phyloP scores from a whole-genome alignment of 1,284 basidiomycete species.

The Malassezia dermatis region DNA sequence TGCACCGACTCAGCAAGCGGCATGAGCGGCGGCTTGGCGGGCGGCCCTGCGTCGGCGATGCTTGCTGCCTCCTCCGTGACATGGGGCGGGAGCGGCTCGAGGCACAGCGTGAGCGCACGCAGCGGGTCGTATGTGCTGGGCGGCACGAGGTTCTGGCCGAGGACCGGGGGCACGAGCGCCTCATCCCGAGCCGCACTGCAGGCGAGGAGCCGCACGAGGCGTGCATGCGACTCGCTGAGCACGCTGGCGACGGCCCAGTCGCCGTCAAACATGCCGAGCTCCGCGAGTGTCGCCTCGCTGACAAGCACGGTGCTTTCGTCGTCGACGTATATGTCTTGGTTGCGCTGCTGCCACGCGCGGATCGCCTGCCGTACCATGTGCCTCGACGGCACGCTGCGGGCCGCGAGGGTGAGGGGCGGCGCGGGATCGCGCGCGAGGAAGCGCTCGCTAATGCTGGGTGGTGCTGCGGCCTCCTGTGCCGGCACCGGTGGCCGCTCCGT shows the following conservation, averaged over 20 bases:
- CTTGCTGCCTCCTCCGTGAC: neutral
- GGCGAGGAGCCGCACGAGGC: constrained; percentile 26
- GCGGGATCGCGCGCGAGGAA: constrained; percentile 32
- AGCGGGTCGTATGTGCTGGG: constrained; percentile 17
- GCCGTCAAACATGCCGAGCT: constrained; percentile 66
- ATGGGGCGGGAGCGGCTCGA: constrained; percentile 19
- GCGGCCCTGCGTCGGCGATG: neutral
- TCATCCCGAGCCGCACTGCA: neutral
- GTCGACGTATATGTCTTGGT: constrained; percentile 29
- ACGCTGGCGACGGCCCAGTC: constrained; percentile 64
- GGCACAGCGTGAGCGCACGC: constrained; percentile 13
- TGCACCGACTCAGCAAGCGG: constrained; percentile 53
- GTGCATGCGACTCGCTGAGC: constrained; percentile 8
- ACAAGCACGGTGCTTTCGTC: constrained; percentile 32
- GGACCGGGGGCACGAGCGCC: constrained; percentile 26
- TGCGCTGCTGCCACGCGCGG: constrained; percentile 19
- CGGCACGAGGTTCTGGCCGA: constrained; percentile 31
- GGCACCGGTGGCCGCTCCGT: neutral
- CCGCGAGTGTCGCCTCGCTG: constrained; percentile 55
- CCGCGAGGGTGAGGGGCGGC: constrained; percentile 18
- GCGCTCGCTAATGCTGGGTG: constrained; percentile 28
- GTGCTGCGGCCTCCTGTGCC: neutral
- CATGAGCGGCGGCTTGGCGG: constrained; percentile 29
- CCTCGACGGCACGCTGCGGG: neutral
- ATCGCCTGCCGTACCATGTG: constrained; percentile 16